These are phyloP conservation scores for Phaeoacremonium minimum DNA, from an alignment of 2,329 filamentous ascomycete genomes.

Conservation along the genomic window DNA sequence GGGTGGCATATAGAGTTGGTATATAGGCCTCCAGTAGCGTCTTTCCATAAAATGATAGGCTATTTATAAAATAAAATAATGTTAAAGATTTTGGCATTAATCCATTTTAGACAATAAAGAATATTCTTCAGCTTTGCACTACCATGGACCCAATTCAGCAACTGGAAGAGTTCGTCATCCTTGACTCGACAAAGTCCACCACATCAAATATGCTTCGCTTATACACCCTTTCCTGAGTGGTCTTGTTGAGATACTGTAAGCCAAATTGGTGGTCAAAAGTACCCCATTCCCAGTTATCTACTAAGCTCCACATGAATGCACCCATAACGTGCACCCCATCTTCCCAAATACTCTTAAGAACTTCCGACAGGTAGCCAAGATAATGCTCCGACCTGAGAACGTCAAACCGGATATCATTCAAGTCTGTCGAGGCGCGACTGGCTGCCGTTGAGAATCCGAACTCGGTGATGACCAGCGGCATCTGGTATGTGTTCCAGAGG, in stretches of 20 bases:
- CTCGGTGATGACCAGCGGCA: conserved; percentile 44
- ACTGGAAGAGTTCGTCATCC: too few species aligned
- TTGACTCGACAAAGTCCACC: conserved; percentile 40
- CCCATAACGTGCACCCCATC: conserved; percentile 52
- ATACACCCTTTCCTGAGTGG: conserved; percentile 42
- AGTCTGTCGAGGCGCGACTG: conserved; percentile 34
- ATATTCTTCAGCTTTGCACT: too few species aligned
- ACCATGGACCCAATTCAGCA: too few species aligned
- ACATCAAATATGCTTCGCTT: conserved; percentile 57
- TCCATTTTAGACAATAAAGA: too few species aligned
- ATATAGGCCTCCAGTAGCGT: too few species aligned
- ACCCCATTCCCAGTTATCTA: conserved; percentile 55
- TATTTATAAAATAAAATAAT: too few species aligned
- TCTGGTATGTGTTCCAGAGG: conserved; percentile 53
- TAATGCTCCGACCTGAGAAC: conserved; percentile 50
- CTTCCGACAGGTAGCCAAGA: conserved; percentile 46
- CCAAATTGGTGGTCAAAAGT: conserved; percentile 38
- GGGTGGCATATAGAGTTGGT: too few species aligned
- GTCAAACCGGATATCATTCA: conserved; percentile 49
- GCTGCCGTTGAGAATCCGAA: conserved; percentile 53
- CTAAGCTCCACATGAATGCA: conserved; percentile 47
- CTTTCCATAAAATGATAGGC: too few species aligned
- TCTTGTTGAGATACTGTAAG: conserved; percentile 50
- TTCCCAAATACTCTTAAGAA: conserved; percentile 50
- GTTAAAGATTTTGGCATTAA: too few species aligned